Evolutionary conservation across 2,329 filamentous ascomycete species (phyloP), one percentile per base, ranked within the genome.

Genomic region (Colletotrichum tabaci): DNA sequence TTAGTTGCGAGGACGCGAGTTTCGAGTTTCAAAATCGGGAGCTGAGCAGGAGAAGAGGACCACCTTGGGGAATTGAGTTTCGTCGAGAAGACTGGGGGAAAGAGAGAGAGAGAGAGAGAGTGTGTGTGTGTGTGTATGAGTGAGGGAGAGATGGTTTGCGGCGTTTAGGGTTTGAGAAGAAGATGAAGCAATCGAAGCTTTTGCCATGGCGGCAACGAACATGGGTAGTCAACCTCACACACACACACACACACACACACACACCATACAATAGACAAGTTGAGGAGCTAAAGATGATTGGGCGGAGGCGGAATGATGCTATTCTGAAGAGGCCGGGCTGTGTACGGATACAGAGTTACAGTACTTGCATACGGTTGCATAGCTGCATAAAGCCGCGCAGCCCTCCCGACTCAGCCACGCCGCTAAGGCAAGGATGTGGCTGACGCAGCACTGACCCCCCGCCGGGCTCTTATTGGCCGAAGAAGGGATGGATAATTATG

Each of bases 351-450:
- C 30, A 30, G 6, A 8, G 30, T 30, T 30, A 30, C 30, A 30
- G 30, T 30, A 30, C 30, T 30, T 30, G 7, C 30, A 30, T 30
- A 30, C 5, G 30, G 30, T 30, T 30, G 30, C 30, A 8, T 30
- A 56, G 49, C n/a, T 38, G 55, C 42, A 30, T 30, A 55, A n/a
- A 35, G 62, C 21, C 61, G 62, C 56, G 47, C 50, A 70, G 67
- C 53, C 46, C 16, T 30, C 16, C 8, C n/a, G 58, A 30, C 68
- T 68, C 65, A 67, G 68, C 68, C 68, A 57, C 38, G 12, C 47
- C 55, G 64, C 64, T 52, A 50, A 62, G 42, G 65, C 38, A 62
- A 71, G 68, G 64, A 15, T 49, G 52, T 67, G 65, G 57, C 58
- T 62, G 65, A 9, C 18, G 35, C 13, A 50, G 30, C 42, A 50